Evolutionary conservation across 441 rosid species (phyloP).

Genomic region (Adansonia gregorii): DNA sequence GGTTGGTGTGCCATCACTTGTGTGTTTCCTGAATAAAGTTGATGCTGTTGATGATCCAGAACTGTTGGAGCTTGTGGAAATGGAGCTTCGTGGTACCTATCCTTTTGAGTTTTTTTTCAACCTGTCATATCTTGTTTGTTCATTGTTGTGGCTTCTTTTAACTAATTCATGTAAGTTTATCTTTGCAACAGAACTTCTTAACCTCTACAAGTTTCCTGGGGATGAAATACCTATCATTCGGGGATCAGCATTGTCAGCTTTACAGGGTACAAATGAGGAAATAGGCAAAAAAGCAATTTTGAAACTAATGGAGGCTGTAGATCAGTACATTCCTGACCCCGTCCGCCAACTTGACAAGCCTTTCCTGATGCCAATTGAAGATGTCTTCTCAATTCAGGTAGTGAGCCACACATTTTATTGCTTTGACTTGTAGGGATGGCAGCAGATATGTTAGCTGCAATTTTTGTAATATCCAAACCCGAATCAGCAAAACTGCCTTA

Average conservation of each 20-base stretch:
- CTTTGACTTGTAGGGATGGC: too few relatives aligned
- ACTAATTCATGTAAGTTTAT: slow-evolving; percentile 29
- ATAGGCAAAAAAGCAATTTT: slow-evolving; percentile 86
- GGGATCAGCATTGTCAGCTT: slow-evolving; percentile 87
- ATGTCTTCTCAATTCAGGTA: slow-evolving; percentile 99
- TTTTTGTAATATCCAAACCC: too few relatives aligned
- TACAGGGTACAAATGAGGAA: slow-evolving; percentile 91
- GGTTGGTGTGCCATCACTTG: slow-evolving; percentile 99
- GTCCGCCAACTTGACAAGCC: slow-evolving; percentile 93
- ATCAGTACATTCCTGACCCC: slow-evolving; percentile 95
- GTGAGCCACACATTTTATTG: neutral
- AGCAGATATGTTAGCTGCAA: too few relatives aligned
- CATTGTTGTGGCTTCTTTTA: slow-evolving; percentile 8
- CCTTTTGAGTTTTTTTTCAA: slow-evolving; percentile 23
- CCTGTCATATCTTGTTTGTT: neutral
- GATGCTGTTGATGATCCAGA: slow-evolving; percentile 92
- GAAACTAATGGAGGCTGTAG: slow-evolving; percentile 95
- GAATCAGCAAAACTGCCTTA: too few relatives aligned
- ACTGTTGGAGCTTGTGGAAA: slow-evolving; percentile 93
- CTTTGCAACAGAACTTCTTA: slow-evolving; percentile 77
- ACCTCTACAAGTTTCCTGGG: slow-evolving; percentile 98
- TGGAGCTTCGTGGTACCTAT: slow-evolving; percentile 93
- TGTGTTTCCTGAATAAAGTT: slow-evolving; percentile 92
- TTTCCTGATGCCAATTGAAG: slow-evolving; percentile 97
- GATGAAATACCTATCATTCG: slow-evolving; percentile 94